Evolutionary conservation across 164 flowering plant genomes (phyloP), one percentile per base, ranked within the genome.

Genomic region (Chloranthus sessilifolius): DNA sequence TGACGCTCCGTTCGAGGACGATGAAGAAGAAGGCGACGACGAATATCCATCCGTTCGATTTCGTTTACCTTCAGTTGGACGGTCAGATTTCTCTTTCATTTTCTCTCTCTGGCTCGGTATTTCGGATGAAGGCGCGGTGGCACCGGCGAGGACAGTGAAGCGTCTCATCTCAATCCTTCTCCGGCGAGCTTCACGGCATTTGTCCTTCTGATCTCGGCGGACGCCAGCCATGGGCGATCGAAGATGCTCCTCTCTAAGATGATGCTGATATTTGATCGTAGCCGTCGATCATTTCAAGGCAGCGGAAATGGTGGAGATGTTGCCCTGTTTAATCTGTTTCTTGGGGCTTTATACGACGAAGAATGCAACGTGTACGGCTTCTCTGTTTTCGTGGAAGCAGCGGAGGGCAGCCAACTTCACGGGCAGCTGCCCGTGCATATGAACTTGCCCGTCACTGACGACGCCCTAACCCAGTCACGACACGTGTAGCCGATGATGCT

Each of bases 141-240:
- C 28, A 29, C 42, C n/a, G 22, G 40, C 47, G n/a, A 40, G 0
- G 26, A 50, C 6, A 3, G 52, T 19, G 11, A 41, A 29, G 7
- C 75, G 50, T 29, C 74, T 34, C 63, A 62, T 65, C 68, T 68
- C 69, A 5, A 71, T 61, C 17, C 76, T 31, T 7, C 74, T 61
- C 15, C 67, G 70, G 21, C 78, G 60, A 3, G 68, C 56, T 34
- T 66, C 69, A 7, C 74, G 38, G 38, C 47, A 52, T 15, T 40
- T 52, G 5, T 27, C 47, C 27, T 35, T 15, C 20, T 11, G 24
- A 15, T 28, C 6, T 29, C 29, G 17, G 40, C 47, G 15, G 5
- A 19, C 6, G 26, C 46, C 56, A 52, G 37, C 56, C 56, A 52
- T 52, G 36, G 37, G 21, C 23, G 36, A 9, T 16, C 1, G 8